Base-by-base conservation (phyloP, 768 basidiomycete genomes). In the Amanita pallidorosea region DNA sequence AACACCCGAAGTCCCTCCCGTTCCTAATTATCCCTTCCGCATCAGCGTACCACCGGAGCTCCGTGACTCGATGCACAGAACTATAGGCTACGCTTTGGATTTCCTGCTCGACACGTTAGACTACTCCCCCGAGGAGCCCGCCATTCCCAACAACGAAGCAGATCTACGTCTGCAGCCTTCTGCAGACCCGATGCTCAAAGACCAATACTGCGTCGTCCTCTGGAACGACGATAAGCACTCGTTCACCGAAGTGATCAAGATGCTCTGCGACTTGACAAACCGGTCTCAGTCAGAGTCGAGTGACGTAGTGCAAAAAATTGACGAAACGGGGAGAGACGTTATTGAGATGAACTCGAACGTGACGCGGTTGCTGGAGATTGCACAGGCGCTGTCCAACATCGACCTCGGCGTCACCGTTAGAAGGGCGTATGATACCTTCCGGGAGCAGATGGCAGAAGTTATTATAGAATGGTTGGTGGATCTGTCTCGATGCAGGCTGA, bases 221-320 rank as follows among this genome's bases (percentile, higher is more conserved):
- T 97, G 93, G 93, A 93, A 94, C 68, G 94, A 96, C 65, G 96
- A 99, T 65, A 95, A 94, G 58, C 96, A 97, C 65, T 92, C 90
- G 0, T 87, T 85, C 58, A 83, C 85, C 46, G 92, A 98, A 60
- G 83, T 96, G 49, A 84, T 85, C 55, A 76, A 79, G 54, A 75
- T 91, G 37, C 67, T 89, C 5, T 71, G 74, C 52, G 85, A 85
- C 41, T 65, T 75, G 59, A 73, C 74, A 0, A 67, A 67, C 50
- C 73, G 76, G 18, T 65, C 79, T 7, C 65, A 68, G 18, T 79
- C 79, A 35, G 81, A 85, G 25, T 85, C 87, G 0, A 58, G 67
- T 0, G 73, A 69, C 1, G 65, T 81, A 35, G 79, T 77, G 0
- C 71, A 77, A 42, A 67, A 73, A 35, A 76, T 92, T 47, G 91